Evolutionary conservation across 345 rosid species (phyloP).

Genomic region (Boechera retrofracta): DNA sequence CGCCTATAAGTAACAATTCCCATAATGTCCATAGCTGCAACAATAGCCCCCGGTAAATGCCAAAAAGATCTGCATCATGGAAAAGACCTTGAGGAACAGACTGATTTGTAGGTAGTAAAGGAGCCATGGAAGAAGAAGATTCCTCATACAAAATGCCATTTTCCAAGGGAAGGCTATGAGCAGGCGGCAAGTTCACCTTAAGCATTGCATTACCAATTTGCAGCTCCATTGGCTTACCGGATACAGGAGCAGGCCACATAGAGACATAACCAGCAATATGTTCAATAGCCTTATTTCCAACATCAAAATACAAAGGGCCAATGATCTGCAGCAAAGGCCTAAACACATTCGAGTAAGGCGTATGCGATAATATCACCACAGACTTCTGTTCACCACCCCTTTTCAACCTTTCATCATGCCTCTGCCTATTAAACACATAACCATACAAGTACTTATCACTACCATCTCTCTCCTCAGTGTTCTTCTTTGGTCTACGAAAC

Average conservation of each 20-base stretch:
- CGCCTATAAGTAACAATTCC: slow-evolving; percentile 92
- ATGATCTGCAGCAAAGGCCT: slow-evolving; percentile 92
- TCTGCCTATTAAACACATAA: slow-evolving; percentile 90
- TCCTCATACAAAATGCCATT: slow-evolving; percentile 65
- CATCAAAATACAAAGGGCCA: slow-evolving; percentile 92
- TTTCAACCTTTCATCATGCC: slow-evolving; percentile 94
- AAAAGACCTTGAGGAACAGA: slow-evolving; percentile 94
- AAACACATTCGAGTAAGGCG: slow-evolving; percentile 83
- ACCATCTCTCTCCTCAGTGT: slow-evolving; percentile 41
- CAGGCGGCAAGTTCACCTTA: slow-evolving; percentile 89
- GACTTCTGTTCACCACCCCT: slow-evolving; percentile 98
- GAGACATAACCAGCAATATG: slow-evolving; percentile 90
- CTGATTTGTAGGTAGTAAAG: slow-evolving; percentile 88
- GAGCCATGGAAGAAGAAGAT: slow-evolving; percentile 88
- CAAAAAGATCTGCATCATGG: slow-evolving; percentile 94
- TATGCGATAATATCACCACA: slow-evolving; percentile 82
- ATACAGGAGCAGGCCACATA: slow-evolving; percentile 84
- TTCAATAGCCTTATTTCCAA: slow-evolving; percentile 83
- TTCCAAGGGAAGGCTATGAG: slow-evolving; percentile 82
- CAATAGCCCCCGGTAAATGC: slow-evolving; percentile 76
- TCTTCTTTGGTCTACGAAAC: slow-evolving; percentile 60
- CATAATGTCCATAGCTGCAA: slow-evolving; percentile 93
- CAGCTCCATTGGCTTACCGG: slow-evolving; percentile 91
- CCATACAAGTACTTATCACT: slow-evolving; percentile 70
- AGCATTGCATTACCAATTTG: slow-evolving; percentile 92